Base-by-base conservation (phyloP, 352 stramenopile genomes). In the Phytophthora rubi region DNA sequence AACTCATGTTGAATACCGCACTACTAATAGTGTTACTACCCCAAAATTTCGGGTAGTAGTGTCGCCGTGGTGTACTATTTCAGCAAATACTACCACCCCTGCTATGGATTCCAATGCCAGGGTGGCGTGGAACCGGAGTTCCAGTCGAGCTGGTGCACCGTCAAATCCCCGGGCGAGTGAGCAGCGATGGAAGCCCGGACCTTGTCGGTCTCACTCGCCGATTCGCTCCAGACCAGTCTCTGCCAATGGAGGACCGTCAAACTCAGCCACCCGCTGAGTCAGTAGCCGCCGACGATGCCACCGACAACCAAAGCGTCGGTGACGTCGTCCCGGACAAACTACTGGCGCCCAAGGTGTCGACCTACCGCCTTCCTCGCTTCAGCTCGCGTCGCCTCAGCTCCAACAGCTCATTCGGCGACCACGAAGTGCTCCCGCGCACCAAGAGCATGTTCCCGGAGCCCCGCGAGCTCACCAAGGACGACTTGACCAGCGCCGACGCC, bases 401-500 rank as follows among this genome's bases (percentile, higher is more conserved):
- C 60, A 53, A 54, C 21, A 63, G 67, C 10, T 70, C 67, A 2
- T 64, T 67, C 4, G 64, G 62, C 5, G 63, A 68, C 26, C 16
- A 69, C 3, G 51, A 70, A 9, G 15, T 21, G n/a, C 53, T 77
- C 2, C 21, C 64, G 3, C 73, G 73, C 33, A 71, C 73, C 0
- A 61, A 66, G 10, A 80, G 73, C n/a, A 80, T 76, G 69, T 76
- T 64, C 42, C 73, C 73, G 9, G 73, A 80, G 15, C 69, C 73
- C 1, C 67, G 53, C 10, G 4, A 70, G 21, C 55, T 82, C 16
- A 62, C 68, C 5, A 74, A 75, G 4, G 64, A 83, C 32, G 67
- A 79, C 8, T 47, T 88, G 7, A 76, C 71, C 4, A 89, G 71
- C 45, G 80, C 80, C 23, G 83, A 89, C 23, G 70, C 77, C 30